phyloP scores from a whole-genome alignment of 306 rosid genomes.

The Leucaena leucocephala region DNA sequence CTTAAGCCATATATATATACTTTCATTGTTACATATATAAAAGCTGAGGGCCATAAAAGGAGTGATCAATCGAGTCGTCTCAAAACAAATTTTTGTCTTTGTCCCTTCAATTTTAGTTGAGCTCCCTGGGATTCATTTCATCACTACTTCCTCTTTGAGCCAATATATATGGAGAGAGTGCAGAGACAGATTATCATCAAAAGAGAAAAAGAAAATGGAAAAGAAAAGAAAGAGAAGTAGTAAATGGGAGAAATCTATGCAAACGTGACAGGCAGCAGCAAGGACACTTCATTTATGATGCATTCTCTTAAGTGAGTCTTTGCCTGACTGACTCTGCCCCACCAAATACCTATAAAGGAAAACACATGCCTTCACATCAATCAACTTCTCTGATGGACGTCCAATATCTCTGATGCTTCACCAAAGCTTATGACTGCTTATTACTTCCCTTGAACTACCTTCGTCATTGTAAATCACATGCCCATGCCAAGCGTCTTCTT shows the following conservation, averaged over 20 bases:
- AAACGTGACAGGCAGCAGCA: neutral
- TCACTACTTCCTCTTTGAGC: neutral
- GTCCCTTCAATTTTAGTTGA: slow-evolving; percentile 13
- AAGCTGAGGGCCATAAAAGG: slow-evolving; percentile 3
- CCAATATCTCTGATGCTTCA: neutral
- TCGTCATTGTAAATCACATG: neutral
- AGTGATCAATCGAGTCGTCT: neutral
- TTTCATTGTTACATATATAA: neutral
- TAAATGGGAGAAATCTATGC: neutral
- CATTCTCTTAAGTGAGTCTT: neutral
- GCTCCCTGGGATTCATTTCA: neutral
- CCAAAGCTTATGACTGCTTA: neutral
- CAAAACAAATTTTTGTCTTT: neutral
- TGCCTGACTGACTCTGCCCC: slow-evolving; percentile 13
- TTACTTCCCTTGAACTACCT: neutral
- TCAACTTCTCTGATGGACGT: neutral
- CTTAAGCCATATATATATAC: neutral
- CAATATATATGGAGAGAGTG: neutral
- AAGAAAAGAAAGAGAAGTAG: neutral
- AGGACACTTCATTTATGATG: neutral
- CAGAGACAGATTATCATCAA: too few relatives aligned
- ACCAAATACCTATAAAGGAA: slow-evolving; percentile 1
- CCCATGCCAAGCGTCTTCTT: neutral
- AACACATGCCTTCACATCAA: slow-evolving; percentile 12
- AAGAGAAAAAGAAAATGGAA: neutral